phyloP scores from a whole-genome alignment of 2,329 filamentous ascomycete species.

The Aureobasidium melanogenum region DNA sequence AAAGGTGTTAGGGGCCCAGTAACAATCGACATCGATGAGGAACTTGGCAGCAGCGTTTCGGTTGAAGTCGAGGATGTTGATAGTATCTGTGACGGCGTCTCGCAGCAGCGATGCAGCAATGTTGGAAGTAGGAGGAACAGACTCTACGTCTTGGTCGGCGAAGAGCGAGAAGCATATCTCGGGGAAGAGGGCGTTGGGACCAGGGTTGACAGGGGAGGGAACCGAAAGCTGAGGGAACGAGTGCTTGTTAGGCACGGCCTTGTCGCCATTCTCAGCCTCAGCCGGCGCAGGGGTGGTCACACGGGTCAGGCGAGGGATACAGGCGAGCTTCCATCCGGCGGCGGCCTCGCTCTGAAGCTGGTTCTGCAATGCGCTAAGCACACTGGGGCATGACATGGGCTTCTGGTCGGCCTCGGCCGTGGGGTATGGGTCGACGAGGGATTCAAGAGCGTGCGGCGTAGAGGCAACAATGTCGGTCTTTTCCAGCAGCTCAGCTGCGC shows the following conservation, averaged over 20 bases:
- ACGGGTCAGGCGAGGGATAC: slow-evolving; percentile 50
- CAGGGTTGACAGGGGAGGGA: slow-evolving; percentile 65
- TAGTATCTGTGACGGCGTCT: slow-evolving; percentile 81
- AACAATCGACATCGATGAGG: slow-evolving; percentile 89
- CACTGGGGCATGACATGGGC: slow-evolving; percentile 56
- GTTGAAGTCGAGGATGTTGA: slow-evolving; percentile 91
- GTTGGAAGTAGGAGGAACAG: slow-evolving; percentile 67
- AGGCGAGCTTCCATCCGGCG: slow-evolving; percentile 64
- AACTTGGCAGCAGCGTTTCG: slow-evolving; percentile 78
- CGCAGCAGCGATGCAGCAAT: slow-evolving; percentile 77
- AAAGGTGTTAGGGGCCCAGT: slow-evolving; percentile 83
- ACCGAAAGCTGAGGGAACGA: slow-evolving; percentile 66
- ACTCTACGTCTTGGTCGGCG: slow-evolving; percentile 69
- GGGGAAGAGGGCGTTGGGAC: slow-evolving; percentile 71
- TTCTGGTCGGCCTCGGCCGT: slow-evolving; percentile 48
- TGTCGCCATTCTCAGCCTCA: slow-evolving; percentile 53
- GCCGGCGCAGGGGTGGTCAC: slow-evolving; percentile 18
- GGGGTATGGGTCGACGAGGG: slow-evolving; percentile 76
- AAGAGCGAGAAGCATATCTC: slow-evolving; percentile 95
- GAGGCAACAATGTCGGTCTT: slow-evolving; percentile 93
- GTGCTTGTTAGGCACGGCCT: slow-evolving; percentile 51
- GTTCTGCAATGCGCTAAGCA: slow-evolving; percentile 74
- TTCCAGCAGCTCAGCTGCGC: slow-evolving; percentile 71
- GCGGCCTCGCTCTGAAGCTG: slow-evolving; percentile 72
- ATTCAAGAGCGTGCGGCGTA: slow-evolving; percentile 75